phyloP scores from a whole-genome alignment of 2,329 filamentous ascomycete species.

The Basipetospora chlamydospora region DNA sequence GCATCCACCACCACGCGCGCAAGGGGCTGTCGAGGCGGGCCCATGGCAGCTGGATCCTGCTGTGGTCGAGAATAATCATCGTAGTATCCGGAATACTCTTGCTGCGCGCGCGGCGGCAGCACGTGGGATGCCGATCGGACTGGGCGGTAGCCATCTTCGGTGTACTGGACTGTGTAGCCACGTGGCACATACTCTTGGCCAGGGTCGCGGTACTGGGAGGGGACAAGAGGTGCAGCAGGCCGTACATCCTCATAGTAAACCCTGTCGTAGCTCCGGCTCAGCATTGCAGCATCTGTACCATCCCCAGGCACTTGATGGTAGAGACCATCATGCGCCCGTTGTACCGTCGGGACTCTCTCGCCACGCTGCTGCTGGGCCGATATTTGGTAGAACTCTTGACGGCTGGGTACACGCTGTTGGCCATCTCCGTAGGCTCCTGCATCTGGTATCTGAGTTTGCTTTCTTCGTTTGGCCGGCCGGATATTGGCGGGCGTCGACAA shows the following conservation, averaged over 20 bases:
- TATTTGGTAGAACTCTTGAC: constrained; percentile 3
- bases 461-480: constrained; percentile 42
- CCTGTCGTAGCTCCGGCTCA: neutral
- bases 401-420: neutral
- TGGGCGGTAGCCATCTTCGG: constrained; percentile 21
- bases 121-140: constrained; percentile 26
- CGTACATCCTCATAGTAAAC: constrained; percentile 1
- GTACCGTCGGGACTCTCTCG: neutral
- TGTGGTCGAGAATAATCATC: constrained; percentile 3
- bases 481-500: constrained; percentile 35
- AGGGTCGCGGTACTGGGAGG: no score
- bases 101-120: constrained; percentile 1
- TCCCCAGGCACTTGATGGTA: neutral
- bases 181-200: constrained; percentile 23
- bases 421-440: constrained; percentile 1
- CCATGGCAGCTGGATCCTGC: constrained; percentile 27
- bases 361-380: neutral
- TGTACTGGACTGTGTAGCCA: constrained; percentile 21
- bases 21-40: constrained; percentile 34
- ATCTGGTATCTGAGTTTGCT: constrained; percentile 21
- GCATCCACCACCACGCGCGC: constrained; percentile 67
- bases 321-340: neutral
- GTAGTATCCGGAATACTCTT: constrained; percentile 1
- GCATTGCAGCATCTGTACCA: neutral
- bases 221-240: no score